Evolutionary conservation across 1,284 basidiomycete genomes (phyloP), one percentile per base, ranked within the genome.

Genomic region (Trametes versicolor): DNA sequence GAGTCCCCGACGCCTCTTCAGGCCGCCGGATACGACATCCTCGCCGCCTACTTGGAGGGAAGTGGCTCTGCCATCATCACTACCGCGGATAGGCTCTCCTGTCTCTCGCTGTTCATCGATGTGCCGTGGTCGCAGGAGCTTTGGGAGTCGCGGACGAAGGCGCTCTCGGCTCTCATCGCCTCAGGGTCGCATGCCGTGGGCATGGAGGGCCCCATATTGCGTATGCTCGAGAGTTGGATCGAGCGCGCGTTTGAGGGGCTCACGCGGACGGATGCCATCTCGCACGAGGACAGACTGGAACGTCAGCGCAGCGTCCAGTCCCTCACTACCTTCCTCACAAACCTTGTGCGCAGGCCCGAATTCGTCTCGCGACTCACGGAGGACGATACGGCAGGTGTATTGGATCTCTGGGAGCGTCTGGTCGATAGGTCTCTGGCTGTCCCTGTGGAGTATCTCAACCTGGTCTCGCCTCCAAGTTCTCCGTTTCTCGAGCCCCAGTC

Each of bases 141-240:
- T 0, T 92, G 91, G 83, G 90, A 92, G 68, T 78, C 85, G 2
- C 84, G 89, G 23, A 85, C 89, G 72, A 89, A 87, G 67, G 90
- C 91, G 2, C 76, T 92, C 4, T 75, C 83, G 5, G 84, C 88
- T 0, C 79, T 93, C 53, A 87, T 88, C 27, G 82, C 80, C 62
- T 82, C 80, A 37, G 89, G 88, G 15, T 72, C 78, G 4, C 87
- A 90, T 53, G 82, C 88, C n/a, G 75, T 86, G 21, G 91, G 91
- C 6, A 83, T 91, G 66, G 91, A 93, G 74, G 74, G 80, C 9
- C 75, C 79, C 25, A 73, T 92, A 32, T 76, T 92, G 19, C 76
- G 79, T 41, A 73, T 89, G 49, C 77, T 93, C 53, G 82, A 84
- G 68, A 73, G 78, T 7, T 93, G 91, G 90, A 87, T 91, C 43